phyloP scores from a whole-genome alignment of 441 rosid species.

The Arabidopsis lyrata region DNA sequence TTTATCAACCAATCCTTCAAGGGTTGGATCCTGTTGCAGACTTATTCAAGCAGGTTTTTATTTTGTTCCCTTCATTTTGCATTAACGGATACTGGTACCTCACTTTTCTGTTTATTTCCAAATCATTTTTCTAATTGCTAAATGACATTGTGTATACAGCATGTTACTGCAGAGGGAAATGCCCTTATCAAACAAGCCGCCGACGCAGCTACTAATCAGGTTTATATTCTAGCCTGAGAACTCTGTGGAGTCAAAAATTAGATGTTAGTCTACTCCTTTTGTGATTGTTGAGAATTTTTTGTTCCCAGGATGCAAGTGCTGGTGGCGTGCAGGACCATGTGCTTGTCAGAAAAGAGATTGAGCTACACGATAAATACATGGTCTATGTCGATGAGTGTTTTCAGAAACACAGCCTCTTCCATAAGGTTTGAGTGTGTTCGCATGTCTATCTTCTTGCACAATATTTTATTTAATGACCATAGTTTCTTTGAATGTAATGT shows the following conservation, averaged over 20 bases:
- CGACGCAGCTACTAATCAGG: constrained; percentile 79
- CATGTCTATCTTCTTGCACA: background rate
- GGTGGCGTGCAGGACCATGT: constrained; percentile 77
- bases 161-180: constrained; percentile 84
- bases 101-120: background rate
- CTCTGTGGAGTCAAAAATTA: background rate
- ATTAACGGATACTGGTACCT: background rate
- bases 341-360: constrained; percentile 79
- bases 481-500: constrained; percentile 26
- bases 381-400: constrained; percentile 75
- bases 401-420: constrained; percentile 80
- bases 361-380: constrained; percentile 86
- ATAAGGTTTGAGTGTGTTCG: constrained; percentile 63
- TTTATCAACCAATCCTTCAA: constrained; percentile 62
- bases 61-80: constrained; percentile 10
- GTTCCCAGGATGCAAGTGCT: constrained; percentile 59
- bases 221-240: constrained; percentile 27
- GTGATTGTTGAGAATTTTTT: constrained; percentile 25
- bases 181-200: constrained; percentile 87
- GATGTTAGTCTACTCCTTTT: background rate
- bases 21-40: constrained; percentile 82
- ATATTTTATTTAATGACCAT: background rate
- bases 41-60: constrained; percentile 79
- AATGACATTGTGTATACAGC: constrained; percentile 53
- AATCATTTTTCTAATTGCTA: background rate